Percentiles rank a stretch among this genome's conserved stretches.
These are phyloP conservation scores for Eucalyptus victrix DNA, from an alignment of 345 rosid genomes.

Conservation along the genomic window DNA sequence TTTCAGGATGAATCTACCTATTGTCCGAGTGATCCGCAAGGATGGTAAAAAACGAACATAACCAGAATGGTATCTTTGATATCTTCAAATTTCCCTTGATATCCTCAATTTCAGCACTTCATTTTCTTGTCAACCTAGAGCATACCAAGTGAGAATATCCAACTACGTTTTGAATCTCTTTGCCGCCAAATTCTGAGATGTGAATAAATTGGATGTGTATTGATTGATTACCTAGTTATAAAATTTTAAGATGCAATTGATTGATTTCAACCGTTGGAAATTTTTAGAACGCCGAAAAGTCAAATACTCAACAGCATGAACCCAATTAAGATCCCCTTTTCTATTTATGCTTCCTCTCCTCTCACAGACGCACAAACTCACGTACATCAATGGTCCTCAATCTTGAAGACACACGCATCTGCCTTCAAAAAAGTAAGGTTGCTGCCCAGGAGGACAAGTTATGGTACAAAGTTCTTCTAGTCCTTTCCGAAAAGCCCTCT, in stretches of 20 bases:
- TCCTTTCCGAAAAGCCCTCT: not conserved
- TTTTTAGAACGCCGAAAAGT: not conserved
- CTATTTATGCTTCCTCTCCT: not conserved
- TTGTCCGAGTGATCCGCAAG: no score
- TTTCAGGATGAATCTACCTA: no score
- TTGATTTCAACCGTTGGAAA: not conserved
- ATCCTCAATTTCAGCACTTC: no score
- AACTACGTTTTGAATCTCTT: no score
- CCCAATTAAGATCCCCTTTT: not conserved
- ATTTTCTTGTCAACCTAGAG: no score
- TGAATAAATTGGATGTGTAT: no score
- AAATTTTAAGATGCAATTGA: not conserved
- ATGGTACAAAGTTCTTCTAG: not conserved
- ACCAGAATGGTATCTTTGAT: no score
- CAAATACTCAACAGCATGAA: not conserved
- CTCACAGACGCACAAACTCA: not conserved
- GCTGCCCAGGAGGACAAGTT: not conserved
- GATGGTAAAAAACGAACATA: no score
- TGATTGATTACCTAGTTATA: no score
- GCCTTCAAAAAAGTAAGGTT: accelerated
- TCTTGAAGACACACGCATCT: not conserved
- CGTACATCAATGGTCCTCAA: not conserved
- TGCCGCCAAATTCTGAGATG: no score
- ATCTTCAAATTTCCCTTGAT: no score
- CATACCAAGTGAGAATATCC: no score